Evolutionary conservation across 1,284 basidiomycete genomes (phyloP), one percentile per base, ranked within the genome.

Genomic region (Cutaneotrichosporon sp.): DNA sequence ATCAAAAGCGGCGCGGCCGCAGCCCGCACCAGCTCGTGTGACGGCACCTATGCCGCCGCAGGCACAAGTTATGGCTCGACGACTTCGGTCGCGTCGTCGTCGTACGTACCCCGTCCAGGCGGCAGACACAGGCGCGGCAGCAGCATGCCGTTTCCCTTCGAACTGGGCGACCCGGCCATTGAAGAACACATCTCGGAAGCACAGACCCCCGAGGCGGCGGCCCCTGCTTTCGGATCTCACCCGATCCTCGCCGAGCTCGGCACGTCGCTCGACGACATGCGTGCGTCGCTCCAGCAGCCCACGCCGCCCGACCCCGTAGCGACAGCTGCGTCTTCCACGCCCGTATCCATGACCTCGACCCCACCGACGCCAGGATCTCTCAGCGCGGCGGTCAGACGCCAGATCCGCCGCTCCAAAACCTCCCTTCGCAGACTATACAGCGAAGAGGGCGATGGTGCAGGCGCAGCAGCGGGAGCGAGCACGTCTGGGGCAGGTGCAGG

Each of bases 111-210:
- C 26, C 26, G 26, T 10, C 26, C 26, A 10, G 26, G 26, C 26
- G 26, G 23, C 46, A 8, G 36, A 8, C 48, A 43, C 41, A 41
- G 49, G 14, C 40, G 49, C 14, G 33, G 21, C 8, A 50, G 49
- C 41, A 50, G 49, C 35, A 44, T 34, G 8, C 49, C 41, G 20
- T 50, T 50, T 35, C 10, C 30, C 18, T 44, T 50, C 33, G 48
- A 49, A 18, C 12, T 44, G 5, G 41, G 40, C 21, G 49, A 50
- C 18, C 30, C 20, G 9, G 21, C 34, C 7, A 37, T 44, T 18
- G 40, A 35, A 9, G 49, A 43, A 26, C 22, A n/a, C 35, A 18
- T 5, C 45, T 35, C 30, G 22, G 22, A n/a, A n/a, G 13, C 15
- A 21, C 46, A 38, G 46, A 40, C 26, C 42, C 7, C 26, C 26